Conservation (phyloP, 805 yeast genomes). For the Ogataea thermomethanolica region DNA sequence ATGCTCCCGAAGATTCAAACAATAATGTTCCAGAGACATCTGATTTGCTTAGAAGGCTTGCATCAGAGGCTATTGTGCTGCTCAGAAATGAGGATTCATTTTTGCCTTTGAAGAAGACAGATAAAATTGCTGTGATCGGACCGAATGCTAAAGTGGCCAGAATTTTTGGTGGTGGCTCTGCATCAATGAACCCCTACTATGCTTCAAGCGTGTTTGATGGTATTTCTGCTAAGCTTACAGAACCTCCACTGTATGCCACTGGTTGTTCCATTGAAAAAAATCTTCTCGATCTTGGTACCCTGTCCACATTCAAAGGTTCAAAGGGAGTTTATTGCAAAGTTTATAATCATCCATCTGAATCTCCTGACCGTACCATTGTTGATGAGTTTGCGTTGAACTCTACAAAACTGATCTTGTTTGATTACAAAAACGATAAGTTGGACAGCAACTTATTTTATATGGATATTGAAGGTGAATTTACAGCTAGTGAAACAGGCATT, state of each 20-base stretch:
- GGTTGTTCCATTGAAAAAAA: constrained; percentile 32
- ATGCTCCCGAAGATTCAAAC: constrained; percentile 35
- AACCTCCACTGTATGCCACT: constrained; percentile 28
- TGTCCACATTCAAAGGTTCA: constrained; percentile 19
- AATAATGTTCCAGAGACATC: constrained; percentile 50
- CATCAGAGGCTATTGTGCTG: constrained; percentile 52
- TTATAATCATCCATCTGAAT: constrained; percentile 27
- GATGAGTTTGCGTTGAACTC: constrained; percentile 26
- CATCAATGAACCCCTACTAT: constrained; percentile 35
- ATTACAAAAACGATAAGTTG: constrained; percentile 23
- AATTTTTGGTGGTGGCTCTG: constrained; percentile 63
- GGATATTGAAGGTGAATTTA: constrained; percentile 38
- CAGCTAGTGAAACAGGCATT: constrained; percentile 37
- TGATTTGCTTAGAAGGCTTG: constrained; percentile 40
- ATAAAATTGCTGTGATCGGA: constrained; percentile 52
- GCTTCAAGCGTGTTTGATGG: constrained; percentile 15
- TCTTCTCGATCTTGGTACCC: constrained; percentile 16
- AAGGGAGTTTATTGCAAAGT: constrained; percentile 30
- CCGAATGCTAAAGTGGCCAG: constrained; percentile 52
- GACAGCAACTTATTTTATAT: constrained; percentile 33
- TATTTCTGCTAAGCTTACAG: constrained; percentile 22
- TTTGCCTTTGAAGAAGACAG: constrained; percentile 45
- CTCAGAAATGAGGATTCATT: constrained; percentile 48
- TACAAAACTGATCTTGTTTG: constrained; percentile 21
- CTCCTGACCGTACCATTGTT: constrained; percentile 24